These are phyloP conservation scores for Diaporthe longicolla DNA, from an alignment of 2,329 filamentous ascomycete species.

Conservation along the genomic window DNA sequence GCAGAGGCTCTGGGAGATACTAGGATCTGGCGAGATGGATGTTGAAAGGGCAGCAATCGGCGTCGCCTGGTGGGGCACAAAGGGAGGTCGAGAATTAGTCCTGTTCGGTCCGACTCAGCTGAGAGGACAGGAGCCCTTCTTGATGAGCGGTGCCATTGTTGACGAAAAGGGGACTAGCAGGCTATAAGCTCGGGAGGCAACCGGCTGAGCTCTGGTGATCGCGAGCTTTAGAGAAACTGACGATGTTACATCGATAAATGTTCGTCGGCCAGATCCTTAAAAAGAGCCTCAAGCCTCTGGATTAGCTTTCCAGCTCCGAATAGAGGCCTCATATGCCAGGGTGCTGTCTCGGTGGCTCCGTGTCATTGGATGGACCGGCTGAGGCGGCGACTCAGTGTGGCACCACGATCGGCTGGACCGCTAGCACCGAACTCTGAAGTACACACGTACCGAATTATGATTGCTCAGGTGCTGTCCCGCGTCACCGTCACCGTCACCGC, in stretches of 20 bases:
- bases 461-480: background rate
- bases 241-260: background rate
- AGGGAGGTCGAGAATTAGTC: slow-evolving; percentile 67
- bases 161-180: slow-evolving; percentile 52
- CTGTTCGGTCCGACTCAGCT: slow-evolving; percentile 50
- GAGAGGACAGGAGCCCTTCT: slow-evolving; percentile 48
- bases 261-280: background rate
- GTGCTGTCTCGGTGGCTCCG: background rate
- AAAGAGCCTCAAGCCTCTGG: slow-evolving; percentile 7
- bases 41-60: slow-evolving; percentile 84
- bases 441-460: background rate
- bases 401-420: background rate
- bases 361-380: background rate
- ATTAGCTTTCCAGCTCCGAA: background rate
- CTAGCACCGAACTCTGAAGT: slow-evolving; percentile 4
- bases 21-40: slow-evolving; percentile 89
- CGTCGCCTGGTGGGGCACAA: slow-evolving; percentile 86
- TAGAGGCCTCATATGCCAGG: slow-evolving; percentile 11
- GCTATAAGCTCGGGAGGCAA: slow-evolving; percentile 49
- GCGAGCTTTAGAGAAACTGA: background rate
- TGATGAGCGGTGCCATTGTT: slow-evolving; percentile 70
- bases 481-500: slow-evolving; percentile 12
- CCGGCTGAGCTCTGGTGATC: background rate
- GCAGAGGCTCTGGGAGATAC: slow-evolving; percentile 82
- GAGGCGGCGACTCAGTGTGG: background rate